Evolutionary conservation across 148 eudicot genomes (phyloP).

Genomic region (Arbutus unedo): DNA sequence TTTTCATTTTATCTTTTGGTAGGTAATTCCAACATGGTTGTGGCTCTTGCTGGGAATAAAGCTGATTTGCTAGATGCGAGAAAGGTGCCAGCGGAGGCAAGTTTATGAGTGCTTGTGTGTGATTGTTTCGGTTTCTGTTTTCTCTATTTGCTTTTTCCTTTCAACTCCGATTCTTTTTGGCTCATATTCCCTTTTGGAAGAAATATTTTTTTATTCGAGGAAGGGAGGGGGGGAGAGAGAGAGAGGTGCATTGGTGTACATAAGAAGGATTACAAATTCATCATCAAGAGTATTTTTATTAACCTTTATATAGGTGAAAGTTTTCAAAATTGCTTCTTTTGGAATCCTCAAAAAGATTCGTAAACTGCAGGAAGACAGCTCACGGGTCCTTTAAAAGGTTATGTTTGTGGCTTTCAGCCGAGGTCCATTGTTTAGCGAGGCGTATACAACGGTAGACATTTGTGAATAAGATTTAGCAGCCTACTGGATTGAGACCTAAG

Average conservation of each 20-base stretch:
- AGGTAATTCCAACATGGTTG: conserved; percentile 24
- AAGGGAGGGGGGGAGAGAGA: no score
- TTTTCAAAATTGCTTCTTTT: not conserved
- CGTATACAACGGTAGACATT: not conserved
- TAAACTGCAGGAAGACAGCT: not conserved
- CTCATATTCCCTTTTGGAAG: not conserved
- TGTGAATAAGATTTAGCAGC: not conserved
- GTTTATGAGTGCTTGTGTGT: not conserved
- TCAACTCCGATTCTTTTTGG: not conserved
- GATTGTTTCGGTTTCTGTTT: not conserved
- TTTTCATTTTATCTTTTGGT: not conserved
- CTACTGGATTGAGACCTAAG: not conserved
- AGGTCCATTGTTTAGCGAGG: not conserved
- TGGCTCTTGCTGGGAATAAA: conserved; percentile 43
- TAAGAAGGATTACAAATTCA: not conserved
- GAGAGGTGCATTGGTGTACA: not conserved
- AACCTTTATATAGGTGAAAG: not conserved
- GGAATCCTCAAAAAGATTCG: not conserved
- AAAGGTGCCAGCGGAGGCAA: conserved; percentile 26
- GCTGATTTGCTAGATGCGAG: conserved; percentile 26
- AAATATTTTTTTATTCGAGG: not conserved
- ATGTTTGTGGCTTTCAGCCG: not conserved
- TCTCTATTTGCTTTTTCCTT: not conserved
- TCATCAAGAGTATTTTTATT: not conserved
- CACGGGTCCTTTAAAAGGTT: not conserved